Conservation (phyloP, 2,329 filamentous ascomycete genomes). For the Xylaria multiplex region DNA sequence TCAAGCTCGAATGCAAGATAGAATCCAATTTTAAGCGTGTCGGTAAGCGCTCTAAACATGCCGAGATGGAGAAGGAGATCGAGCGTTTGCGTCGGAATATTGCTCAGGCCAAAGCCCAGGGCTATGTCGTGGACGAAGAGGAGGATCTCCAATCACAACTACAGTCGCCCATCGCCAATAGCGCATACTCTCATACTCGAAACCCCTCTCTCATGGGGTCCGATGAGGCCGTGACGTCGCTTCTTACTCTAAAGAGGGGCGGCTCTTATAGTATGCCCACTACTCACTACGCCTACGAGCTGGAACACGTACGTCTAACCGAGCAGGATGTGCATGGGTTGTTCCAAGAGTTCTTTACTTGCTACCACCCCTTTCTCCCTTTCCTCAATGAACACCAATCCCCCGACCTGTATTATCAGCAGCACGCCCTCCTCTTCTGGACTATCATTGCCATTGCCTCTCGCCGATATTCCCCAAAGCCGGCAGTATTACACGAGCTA, state of each 20-base stretch:
- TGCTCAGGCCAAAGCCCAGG: slow-evolving; percentile 67
- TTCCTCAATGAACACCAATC: slow-evolving; percentile 74
- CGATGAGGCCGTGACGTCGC: slow-evolving; percentile 73
- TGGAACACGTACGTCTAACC: slow-evolving; percentile 72
- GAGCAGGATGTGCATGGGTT: slow-evolving; percentile 71
- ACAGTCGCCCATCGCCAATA: slow-evolving; percentile 68
- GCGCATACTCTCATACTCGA: slow-evolving; percentile 67
- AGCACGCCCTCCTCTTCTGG: slow-evolving; percentile 88
- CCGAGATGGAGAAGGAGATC: slow-evolving; percentile 87
- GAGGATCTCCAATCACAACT: slow-evolving; percentile 65
- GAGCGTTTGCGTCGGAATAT: slow-evolving; percentile 72
- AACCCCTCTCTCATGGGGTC: slow-evolving; percentile 74
- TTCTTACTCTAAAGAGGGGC: slow-evolving; percentile 73
- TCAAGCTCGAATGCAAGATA: slow-evolving; percentile 85
- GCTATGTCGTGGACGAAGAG: slow-evolving; percentile 64
- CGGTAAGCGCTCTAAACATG: slow-evolving; percentile 83
- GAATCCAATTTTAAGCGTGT: slow-evolving; percentile 88
- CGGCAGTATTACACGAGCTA: slow-evolving; percentile 72
- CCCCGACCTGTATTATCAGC: slow-evolving; percentile 79
- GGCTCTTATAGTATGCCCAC: slow-evolving; percentile 67
- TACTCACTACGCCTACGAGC: slow-evolving; percentile 67
- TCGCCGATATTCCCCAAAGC: slow-evolving; percentile 73
- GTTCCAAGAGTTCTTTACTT: slow-evolving; percentile 78
- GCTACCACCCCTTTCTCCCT: slow-evolving; percentile 81
- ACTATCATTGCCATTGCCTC: slow-evolving; percentile 79